Base-by-base conservation (phyloP, 345 rosid species). In the Hypericum perforatum region DNA sequence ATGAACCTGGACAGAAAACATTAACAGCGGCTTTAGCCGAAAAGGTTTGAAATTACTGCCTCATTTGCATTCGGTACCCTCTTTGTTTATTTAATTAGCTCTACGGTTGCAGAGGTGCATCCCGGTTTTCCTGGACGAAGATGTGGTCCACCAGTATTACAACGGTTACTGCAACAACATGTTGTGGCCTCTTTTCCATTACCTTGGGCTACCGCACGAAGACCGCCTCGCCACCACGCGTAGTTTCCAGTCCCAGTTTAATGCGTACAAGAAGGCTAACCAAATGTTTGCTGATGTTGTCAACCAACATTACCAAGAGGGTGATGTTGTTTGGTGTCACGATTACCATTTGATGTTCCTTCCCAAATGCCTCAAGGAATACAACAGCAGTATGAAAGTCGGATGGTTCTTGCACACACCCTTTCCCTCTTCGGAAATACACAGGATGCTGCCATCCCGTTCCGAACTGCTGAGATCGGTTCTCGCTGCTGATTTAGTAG, bases 281-380 rank as follows among this genome's bases (percentile, higher is more conserved):
- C 81, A 73, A 59, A 61, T 76, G 77, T 79, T 79, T 71, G 84
- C 84, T 53, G 62, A 79, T 57, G 84, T 79, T 40, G 79, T 76
- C 37, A 50, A 73, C 39, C 51, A 63, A 41, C 64, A 71, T 54
- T 76, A 79, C 16, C 70, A 69, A 57, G 84, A 78, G 47, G 84
- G 80, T 10, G 84, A 78, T 65, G 76, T 78, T 57, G 84, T 78
- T 60, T 78, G 84, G 84, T 78, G 80, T 51, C 84, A 78, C 62
- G 84, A 78, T 69, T 76, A 79, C 65, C 74, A 68, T 59, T 68
- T 71, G 42, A 78, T 78, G 82, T 78, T 74, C 69, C 82, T 78
- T 50, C 79, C 82, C 29, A 63, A 64, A 62, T 78, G 75, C 54
- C 62, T 78, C 37, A 78, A 78, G 64, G 69, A 72, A 12, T 43